Evolutionary conservation across 2,329 filamentous ascomycete species (phyloP), one percentile per base, ranked within the genome.

Genomic region (Arthrobotrys iridis): DNA sequence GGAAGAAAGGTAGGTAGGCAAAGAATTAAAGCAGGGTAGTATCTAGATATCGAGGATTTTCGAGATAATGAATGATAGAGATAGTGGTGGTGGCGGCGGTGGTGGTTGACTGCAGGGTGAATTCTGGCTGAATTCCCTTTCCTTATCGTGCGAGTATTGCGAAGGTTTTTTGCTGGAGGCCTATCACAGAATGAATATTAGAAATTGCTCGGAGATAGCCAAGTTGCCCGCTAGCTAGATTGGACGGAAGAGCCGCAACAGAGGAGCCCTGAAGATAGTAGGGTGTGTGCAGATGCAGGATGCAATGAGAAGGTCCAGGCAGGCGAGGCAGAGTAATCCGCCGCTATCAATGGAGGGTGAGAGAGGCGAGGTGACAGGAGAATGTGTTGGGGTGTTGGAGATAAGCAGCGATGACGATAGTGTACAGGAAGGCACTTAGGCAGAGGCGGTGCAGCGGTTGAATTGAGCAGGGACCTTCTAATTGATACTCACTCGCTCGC

Each of bases 361-460:
- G 35, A 15, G 22, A 7, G 6, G n/a, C 4, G 40, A 6, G 5
- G 40, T n/a, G 40, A 15, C 20, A n/a, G 20, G n/a, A 11, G 18
- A 67, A 60, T 74, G 70, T 67, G 62, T 67, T 66, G 68, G 68
- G 35, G 60, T 62, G 62, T 74, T 67, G 70, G 70, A 74, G 70
- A 74, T 74, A 74, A 74, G 70, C 55, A 50, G 40, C 20, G 37
- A 37, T 28, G 35, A 57, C 41, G 40, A 33, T n/a, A 33, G 26
- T n/a, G 5, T 28, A 37, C 35, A 48, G 10, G 37, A 33, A 37
- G 20, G 8, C 50, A 33, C 13, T 28, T 30, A 57, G 48, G 30
- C 26, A 62, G 13, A 46, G 28, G 22, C 40, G 50, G 22, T 35
- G 37, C 41, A 46, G 48, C 63, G 30, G 63, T 41, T 70, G 55